Evolutionary conservation across 306 rosid genomes (phyloP).

Genomic region (Ceratonia siliqua): DNA sequence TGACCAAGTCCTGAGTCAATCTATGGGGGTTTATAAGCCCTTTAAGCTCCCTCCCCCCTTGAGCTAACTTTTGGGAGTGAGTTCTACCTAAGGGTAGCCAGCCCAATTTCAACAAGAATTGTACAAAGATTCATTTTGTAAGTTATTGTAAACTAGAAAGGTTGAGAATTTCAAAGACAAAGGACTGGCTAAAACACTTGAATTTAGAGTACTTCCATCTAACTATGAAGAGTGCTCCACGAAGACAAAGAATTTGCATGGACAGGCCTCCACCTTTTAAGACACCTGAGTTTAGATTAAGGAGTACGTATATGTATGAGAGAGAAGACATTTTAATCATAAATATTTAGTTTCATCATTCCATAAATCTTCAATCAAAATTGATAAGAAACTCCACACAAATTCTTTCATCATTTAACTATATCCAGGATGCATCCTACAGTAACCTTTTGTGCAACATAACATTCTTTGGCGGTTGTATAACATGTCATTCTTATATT

Average conservation of each 20-base stretch:
- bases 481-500: neutral
- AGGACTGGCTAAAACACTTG: neutral
- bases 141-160: neutral
- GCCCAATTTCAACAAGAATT: too few relatives aligned
- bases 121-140: neutral
- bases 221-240: neutral
- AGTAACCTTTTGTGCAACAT: neutral
- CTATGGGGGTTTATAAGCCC: too few relatives aligned
- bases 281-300: too few relatives aligned
- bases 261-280: neutral
- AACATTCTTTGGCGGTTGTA: neutral
- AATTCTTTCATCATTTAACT: neutral
- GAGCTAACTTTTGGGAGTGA: too few relatives aligned
- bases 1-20: too few relatives aligned
- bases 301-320: too few relatives aligned
- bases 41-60: too few relatives aligned
- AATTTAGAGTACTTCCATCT: too few relatives aligned
- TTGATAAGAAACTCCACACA: neutral
- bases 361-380: conserved; percentile 7
- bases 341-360: neutral
- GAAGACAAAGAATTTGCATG: neutral
- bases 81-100: too few relatives aligned
- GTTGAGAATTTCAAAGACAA: conserved; percentile 6
- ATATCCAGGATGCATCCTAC: neutral
- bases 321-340: too few relatives aligned